phyloP scores from a whole-genome alignment of 2,329 filamentous ascomycete species.

The Xylariaceae sp. region DNA sequence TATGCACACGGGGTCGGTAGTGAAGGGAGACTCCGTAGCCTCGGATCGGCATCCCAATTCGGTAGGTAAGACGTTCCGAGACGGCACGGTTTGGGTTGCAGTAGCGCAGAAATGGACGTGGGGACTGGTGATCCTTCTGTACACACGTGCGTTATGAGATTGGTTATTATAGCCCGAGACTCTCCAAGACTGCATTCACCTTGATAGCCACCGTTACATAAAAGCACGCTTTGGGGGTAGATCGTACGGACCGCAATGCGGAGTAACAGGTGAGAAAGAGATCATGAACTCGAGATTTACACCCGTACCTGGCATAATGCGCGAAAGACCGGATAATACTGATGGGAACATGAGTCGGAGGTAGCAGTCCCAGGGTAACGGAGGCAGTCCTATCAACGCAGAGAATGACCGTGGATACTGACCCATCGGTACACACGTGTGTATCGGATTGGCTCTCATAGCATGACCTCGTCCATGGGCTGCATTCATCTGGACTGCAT shows the following conservation, averaged over 20 bases:
- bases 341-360: neutral
- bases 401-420: neutral
- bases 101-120: neutral
- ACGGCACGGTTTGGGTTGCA: neutral
- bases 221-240: neutral
- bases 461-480: neutral
- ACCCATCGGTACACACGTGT: neutral
- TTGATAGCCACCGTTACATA: neutral
- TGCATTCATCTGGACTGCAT: neutral
- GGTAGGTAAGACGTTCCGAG: neutral
- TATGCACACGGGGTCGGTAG: neutral
- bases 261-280: neutral
- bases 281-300: neutral
- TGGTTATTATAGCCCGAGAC: neutral
- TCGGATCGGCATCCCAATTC: neutral
- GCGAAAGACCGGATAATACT: neutral
- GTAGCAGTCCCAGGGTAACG: neutral
- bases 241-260: neutral
- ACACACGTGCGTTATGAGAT: neutral
- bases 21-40: neutral
- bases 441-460: neutral
- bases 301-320: neutral
- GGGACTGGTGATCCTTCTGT: neutral
- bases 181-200: neutral
- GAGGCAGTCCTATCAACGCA: neutral